phyloP scores from a whole-genome alignment of 2,329 filamentous ascomycete species.

The Colletotrichum gloeosporioides region DNA sequence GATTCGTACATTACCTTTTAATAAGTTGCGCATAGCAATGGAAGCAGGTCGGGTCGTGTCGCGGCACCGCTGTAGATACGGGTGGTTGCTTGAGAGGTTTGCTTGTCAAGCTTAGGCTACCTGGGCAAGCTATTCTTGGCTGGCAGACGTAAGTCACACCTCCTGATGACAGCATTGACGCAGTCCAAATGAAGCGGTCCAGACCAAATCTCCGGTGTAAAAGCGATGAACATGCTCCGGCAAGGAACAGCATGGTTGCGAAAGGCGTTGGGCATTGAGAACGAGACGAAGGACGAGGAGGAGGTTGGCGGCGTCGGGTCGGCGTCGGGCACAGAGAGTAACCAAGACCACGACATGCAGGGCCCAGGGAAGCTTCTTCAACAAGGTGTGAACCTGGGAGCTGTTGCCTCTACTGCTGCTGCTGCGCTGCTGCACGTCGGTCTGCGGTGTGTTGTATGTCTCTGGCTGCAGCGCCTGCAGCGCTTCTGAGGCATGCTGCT shows the following conservation, averaged over 20 bases:
- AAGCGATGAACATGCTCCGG: constrained; percentile 9
- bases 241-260: constrained; percentile 16
- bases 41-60: not conserved
- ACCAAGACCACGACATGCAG: constrained; percentile 8
- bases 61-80: not conserved
- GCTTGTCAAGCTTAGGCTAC: not conserved
- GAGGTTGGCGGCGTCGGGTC: constrained; percentile 4
- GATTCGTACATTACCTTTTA: not conserved
- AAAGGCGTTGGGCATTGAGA: not conserved
- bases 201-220: constrained; percentile 16
- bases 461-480: constrained; percentile 7
- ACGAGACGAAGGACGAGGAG: constrained; percentile 1
- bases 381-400: constrained; percentile 12
- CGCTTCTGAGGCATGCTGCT: not conserved
- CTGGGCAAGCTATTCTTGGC: not conserved
- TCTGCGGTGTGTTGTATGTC: not conserved
- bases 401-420: not conserved
- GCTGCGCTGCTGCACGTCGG: not conserved
- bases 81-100: not conserved
- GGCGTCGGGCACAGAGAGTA: not conserved
- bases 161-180: constrained; percentile 4
- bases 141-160: not conserved
- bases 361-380: constrained; percentile 3
- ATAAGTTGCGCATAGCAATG: not conserved
- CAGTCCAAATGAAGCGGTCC: not conserved